Percentiles rank a stretch among this genome's conserved stretches.
These are phyloP conservation scores for Geotrichum aggregatum DNA, from an alignment of 1,139 yeast species.

Conservation along the genomic window DNA sequence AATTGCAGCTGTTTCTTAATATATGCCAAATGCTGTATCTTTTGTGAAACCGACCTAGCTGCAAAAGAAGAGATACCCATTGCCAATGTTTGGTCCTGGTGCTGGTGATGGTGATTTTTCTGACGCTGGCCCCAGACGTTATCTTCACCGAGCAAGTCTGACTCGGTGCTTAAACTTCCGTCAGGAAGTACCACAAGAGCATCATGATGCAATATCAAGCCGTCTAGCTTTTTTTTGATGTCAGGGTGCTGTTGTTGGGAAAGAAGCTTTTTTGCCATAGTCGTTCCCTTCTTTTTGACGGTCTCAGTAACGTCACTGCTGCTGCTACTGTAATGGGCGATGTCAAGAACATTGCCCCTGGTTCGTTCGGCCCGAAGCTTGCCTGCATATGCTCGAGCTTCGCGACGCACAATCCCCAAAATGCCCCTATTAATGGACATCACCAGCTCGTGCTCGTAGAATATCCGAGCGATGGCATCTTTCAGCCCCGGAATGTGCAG, in stretches of 20 bases:
- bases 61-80: background rate
- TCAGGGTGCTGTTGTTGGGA: too few relatives aligned
- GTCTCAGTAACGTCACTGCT: background rate
- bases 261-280: too few relatives aligned
- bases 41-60: constrained; percentile 12
- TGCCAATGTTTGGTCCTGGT: background rate
- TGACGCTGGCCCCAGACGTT: constrained; percentile 8
- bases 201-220: constrained; percentile 19
- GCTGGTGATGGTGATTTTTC: too few relatives aligned
- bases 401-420: constrained; percentile 56
- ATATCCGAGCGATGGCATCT: constrained; percentile 56
- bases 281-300: background rate
- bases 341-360: constrained; percentile 41
- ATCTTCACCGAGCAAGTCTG: constrained; percentile 32
- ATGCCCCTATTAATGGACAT: constrained; percentile 55
- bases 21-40: constrained; percentile 17
- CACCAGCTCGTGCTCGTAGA: constrained; percentile 60
- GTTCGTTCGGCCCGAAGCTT: constrained; percentile 41
- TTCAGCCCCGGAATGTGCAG: constrained; percentile 63
- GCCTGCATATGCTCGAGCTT: constrained; percentile 48
- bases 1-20: constrained; percentile 9
- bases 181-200: constrained; percentile 24
- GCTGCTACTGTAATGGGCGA: background rate
- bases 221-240: constrained; percentile 25
- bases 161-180: constrained; percentile 31